Evolutionary conservation across 139 green algal genomes (phyloP).

Genomic region (Eudorina sp.): DNA sequence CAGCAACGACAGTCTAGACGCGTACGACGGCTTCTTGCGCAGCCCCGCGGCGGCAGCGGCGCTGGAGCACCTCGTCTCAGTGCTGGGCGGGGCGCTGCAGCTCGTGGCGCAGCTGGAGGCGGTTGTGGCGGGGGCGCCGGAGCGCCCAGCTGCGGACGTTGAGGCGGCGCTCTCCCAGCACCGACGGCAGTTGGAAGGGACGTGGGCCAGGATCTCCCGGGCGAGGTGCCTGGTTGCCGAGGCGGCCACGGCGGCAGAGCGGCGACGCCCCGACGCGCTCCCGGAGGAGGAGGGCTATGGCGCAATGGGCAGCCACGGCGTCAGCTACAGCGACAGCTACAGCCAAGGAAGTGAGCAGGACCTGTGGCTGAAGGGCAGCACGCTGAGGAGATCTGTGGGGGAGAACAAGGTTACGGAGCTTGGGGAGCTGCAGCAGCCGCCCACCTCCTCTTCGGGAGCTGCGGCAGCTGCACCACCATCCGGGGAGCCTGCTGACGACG

Average conservation of each 20-base stretch:
- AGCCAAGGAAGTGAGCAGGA: too few species aligned
- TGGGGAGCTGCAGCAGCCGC: too few species aligned
- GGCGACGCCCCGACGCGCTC: background rate
- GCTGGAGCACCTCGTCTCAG: background rate
- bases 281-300: too few species aligned
- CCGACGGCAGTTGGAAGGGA: slow-evolving; percentile 22
- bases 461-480: slow-evolving; percentile 5
- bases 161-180: background rate
- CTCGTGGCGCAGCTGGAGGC: slow-evolving; percentile 9
- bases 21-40: background rate
- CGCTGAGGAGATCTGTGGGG: too few species aligned
- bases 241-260: background rate
- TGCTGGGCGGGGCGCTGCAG: background rate
- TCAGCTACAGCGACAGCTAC: too few species aligned
- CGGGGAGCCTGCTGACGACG: background rate
- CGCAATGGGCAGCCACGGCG: too few species aligned
- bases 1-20: background rate
- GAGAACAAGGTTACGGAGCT: too few species aligned
- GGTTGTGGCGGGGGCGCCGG: background rate
- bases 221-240: background rate
- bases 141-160: background rate
- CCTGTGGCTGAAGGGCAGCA: too few species aligned
- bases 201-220: background rate
- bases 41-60: slow-evolving; percentile 15
- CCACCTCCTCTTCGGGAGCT: too few species aligned